A percentile compares a stretch with the other conserved stretches of the same genome.
Evolutionary conservation across 75 land plant species (phyloP).

Genomic region (Pseudotsuga menziesii): DNA sequence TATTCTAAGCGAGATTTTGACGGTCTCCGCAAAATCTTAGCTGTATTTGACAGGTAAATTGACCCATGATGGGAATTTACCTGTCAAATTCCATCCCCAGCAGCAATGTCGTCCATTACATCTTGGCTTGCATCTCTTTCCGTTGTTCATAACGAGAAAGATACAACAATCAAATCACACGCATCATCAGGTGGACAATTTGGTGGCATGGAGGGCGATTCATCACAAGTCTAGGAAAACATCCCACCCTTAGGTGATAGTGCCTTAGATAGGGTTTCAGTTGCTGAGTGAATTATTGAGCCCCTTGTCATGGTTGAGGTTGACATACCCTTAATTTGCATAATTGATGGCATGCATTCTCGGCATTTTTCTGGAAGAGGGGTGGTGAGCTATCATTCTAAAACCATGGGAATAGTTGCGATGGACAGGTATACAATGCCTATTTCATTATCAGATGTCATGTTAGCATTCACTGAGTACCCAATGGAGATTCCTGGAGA

Average conservation of each 20-base stretch:
- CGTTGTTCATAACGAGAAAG: too few species aligned
- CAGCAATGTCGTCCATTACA: too few species aligned
- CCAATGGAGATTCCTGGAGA: constrained; percentile 45
- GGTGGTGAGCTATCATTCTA: constrained; percentile 33
- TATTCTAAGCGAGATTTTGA: too few species aligned
- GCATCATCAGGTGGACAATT: too few species aligned
- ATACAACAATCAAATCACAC: too few species aligned
- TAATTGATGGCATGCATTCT: constrained; percentile 43
- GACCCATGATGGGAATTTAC: too few species aligned
- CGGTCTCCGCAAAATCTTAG: too few species aligned
- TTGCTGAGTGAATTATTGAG: constrained; percentile 29
- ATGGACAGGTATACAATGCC: constrained; percentile 43
- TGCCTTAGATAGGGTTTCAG: constrained; percentile 14
- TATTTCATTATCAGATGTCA: constrained; percentile 39
- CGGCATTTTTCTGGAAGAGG: constrained; percentile 38
- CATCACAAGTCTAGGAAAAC: too few species aligned
- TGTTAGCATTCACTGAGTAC: constrained; percentile 36
- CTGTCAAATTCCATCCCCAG: too few species aligned
- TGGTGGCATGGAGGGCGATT: too few species aligned
- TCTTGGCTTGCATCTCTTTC: too few species aligned
- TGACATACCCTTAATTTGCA: constrained; percentile 41
- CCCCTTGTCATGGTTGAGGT: constrained; percentile 48
- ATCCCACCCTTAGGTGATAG: background rate
- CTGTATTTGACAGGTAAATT: too few species aligned
- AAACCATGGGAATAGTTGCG: constrained; percentile 32